Base-by-base conservation (phyloP, 768 basidiomycete genomes). In the Cyclocybe cylindracea region DNA sequence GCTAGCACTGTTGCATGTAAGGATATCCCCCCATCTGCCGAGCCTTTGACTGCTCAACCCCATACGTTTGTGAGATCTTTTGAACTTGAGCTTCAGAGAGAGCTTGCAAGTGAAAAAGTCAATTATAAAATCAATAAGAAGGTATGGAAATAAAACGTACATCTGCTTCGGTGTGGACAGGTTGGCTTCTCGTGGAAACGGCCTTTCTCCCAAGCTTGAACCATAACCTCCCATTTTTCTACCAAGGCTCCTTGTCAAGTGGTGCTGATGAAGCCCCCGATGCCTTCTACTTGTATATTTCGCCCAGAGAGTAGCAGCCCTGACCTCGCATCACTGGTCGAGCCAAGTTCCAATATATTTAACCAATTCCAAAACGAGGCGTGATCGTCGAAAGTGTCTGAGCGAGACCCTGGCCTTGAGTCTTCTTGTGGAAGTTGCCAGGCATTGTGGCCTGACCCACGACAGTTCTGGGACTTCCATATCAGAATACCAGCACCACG, bases 401-500 rank as follows among this genome's bases (percentile, higher is more conserved):
- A 61, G 10, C 38, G 44, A 3, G 48, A 53, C 0, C 69, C 69
- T 0, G 68, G 0, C 67, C 69, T 67, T 70, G 73, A 24, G 70
- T 69, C 5, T 63, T 58, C 0, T 68, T 73, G n/a, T n/a, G n/a
- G 14, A 66, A 66, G 1, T 58, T 53, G 2, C 63, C 63, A 0
- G 0, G 55, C 41, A 50, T 73, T 70, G 9, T 62, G 45, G n/a
- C n/a, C n/a, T n/a, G n/a, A n/a, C n/a, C n/a, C n/a, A n/a, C n/a
- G n/a, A n/a, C n/a, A n/a, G n/a, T n/a, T 78, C 73, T 0, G 67
- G 62, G 0, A 51, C 64, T 45, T 77, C 71, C 0, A 66, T 59
- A 48, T 71, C 69, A 2, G 64, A 63, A 59, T 48, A 1, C 65
- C 70, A 24, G 60, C 53, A 1, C 65, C 59, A 5, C 36, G 48